These are phyloP conservation scores for Aphanocladium album DNA, from an alignment of 2,329 filamentous ascomycete species.

Conservation along the genomic window DNA sequence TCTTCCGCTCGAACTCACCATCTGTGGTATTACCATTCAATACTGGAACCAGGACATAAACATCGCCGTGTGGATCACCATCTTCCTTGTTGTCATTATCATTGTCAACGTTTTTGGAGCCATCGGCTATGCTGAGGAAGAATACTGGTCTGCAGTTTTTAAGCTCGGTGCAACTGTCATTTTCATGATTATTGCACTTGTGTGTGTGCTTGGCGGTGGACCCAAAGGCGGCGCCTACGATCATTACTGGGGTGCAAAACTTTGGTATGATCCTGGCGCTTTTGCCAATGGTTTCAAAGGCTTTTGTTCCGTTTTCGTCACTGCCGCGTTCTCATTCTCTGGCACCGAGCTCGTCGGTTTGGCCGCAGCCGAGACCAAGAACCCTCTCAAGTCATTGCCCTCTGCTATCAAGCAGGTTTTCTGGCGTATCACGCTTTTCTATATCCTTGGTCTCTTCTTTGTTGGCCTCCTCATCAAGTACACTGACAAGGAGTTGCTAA, in stretches of 20 bases:
- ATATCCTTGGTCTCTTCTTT: slow-evolving; percentile 48
- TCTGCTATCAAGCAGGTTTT: slow-evolving; percentile 77
- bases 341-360: slow-evolving; percentile 73
- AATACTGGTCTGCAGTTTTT: slow-evolving; percentile 53
- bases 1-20: slow-evolving; percentile 43
- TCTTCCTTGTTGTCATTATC: slow-evolving; percentile 49
- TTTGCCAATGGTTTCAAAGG: slow-evolving; percentile 73
- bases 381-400: slow-evolving; percentile 68
- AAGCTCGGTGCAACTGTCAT: slow-evolving; percentile 55
- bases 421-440: slow-evolving; percentile 53
- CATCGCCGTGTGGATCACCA: slow-evolving; percentile 49
- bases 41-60: slow-evolving; percentile 44
- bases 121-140: slow-evolving; percentile 52
- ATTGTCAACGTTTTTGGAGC: slow-evolving; percentile 54
- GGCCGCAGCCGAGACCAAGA: slow-evolving; percentile 64
- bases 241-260: slow-evolving; percentile 45
- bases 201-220: slow-evolving; percentile 56
- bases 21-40: slow-evolving; percentile 42
- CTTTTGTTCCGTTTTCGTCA: slow-evolving; percentile 67
- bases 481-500: slow-evolving; percentile 42
- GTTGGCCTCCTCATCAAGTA: slow-evolving; percentile 46
- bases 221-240: slow-evolving; percentile 41
- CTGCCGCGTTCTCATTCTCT: slow-evolving; percentile 67
- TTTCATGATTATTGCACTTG: slow-evolving; percentile 59
- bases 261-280: slow-evolving; percentile 46